These are phyloP conservation scores for Pythium diclinum DNA, from an alignment of 352 stramenopile species.

Conservation along the genomic window DNA sequence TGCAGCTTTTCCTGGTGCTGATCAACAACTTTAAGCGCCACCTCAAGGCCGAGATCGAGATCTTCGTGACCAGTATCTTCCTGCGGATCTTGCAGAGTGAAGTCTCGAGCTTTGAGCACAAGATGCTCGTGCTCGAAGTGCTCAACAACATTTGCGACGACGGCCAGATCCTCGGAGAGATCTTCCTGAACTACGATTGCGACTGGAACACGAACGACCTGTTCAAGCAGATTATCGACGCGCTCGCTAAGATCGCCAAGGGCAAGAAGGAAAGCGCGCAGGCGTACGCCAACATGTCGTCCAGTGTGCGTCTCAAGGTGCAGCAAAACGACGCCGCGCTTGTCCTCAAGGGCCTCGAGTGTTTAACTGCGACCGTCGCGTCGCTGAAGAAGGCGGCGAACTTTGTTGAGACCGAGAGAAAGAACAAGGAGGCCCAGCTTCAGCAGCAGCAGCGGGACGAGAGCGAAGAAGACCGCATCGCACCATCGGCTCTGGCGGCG, in stretches of 20 bases:
- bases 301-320: constrained; percentile 53
- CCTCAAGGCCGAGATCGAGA: constrained; percentile 97
- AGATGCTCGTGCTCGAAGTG: constrained; percentile 96
- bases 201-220: constrained; percentile 96
- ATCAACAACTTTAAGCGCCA: constrained; percentile 93
- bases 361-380: constrained; percentile 90
- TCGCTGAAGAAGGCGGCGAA: constrained; percentile 90
- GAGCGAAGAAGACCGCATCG: constrained; percentile 36
- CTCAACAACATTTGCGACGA: constrained; percentile 95
- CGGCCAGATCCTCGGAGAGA: constrained; percentile 92
- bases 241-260: constrained; percentile 94
- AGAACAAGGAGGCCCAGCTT: constrained; percentile 29
- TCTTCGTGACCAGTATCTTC: constrained; percentile 99
- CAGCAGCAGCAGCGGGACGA: constrained; percentile 36
- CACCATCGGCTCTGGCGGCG: constrained; percentile 18
- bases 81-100: constrained; percentile 95
- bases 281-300: constrained; percentile 63
- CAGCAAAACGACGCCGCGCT: constrained; percentile 73
- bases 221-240: constrained; percentile 97
- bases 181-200: constrained; percentile 99
- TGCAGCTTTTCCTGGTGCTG: constrained; percentile 98
- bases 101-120: constrained; percentile 98
- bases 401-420: constrained; percentile 63
- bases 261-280: constrained; percentile 64
- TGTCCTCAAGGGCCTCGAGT: constrained; percentile 88